phyloP scores from a whole-genome alignment of 1,139 yeast species.

The Torulaspora pretoriensis region DNA sequence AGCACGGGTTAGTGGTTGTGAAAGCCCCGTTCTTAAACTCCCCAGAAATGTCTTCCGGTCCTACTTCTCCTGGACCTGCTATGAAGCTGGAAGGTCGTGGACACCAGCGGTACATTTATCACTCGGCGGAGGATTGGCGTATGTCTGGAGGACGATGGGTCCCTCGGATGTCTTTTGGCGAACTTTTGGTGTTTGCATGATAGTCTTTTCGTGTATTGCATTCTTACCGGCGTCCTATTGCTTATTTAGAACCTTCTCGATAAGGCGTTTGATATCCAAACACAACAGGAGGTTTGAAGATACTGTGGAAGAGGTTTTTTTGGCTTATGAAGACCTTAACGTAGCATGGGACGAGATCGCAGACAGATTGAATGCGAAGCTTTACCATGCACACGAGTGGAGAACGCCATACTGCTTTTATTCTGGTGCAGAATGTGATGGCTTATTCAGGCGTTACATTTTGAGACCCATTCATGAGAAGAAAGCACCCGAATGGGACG shows the following conservation, averaged over 20 bases:
- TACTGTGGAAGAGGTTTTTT: background rate
- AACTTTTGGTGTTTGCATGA: too few species aligned
- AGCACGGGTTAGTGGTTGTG: background rate
- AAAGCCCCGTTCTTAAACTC: background rate
- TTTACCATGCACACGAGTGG: constrained; percentile 1
- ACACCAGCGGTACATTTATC: too few species aligned
- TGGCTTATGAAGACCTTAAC: background rate
- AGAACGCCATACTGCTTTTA: constrained; percentile 5
- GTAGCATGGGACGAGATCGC: constrained; percentile 4
- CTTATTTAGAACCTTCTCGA: too few species aligned
- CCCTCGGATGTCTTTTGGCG: too few species aligned
- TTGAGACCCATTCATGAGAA: too few species aligned
- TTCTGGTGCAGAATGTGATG: background rate
- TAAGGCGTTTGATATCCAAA: background rate
- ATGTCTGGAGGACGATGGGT: background rate
- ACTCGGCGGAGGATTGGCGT: background rate
- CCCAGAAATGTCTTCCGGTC: background rate
- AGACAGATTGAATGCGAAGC: background rate
- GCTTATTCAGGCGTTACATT: background rate
- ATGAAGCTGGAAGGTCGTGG: background rate
- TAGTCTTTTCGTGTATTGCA: too few species aligned
- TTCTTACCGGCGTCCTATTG: too few species aligned
- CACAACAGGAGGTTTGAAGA: background rate
- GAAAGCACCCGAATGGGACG: too few species aligned
- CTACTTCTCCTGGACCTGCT: background rate